Evolutionary conservation across 2,329 filamentous ascomycete species (phyloP).

Genomic region (Pyrenochaeta sp.): DNA sequence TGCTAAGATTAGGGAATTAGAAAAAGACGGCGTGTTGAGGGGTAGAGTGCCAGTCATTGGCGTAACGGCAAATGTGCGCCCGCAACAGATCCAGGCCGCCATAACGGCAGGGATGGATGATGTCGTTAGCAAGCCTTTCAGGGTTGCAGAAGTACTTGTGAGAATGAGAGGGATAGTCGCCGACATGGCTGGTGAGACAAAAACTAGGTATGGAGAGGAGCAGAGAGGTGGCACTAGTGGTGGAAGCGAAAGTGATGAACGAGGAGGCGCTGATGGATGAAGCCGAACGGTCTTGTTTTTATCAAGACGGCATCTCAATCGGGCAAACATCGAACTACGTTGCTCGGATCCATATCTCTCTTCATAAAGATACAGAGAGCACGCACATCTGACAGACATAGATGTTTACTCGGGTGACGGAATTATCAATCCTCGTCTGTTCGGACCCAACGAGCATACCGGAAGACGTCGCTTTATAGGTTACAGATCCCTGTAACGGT

Average conservation of each 20-base stretch:
- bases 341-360: no score
- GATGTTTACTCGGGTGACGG: not conserved
- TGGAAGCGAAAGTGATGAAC: not conserved
- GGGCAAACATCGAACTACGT: not conserved
- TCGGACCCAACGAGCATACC: no score
- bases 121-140: constrained; percentile 81
- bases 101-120: constrained; percentile 48
- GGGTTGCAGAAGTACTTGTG: constrained; percentile 34
- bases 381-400: not conserved
- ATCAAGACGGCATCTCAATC: not conserved
- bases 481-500: no score
- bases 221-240: not conserved
- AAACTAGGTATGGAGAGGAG: no score
- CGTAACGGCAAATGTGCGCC: constrained; percentile 47
- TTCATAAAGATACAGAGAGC: not conserved
- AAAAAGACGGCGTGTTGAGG: constrained; percentile 27
- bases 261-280: not conserved
- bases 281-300: not conserved
- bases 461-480: not conserved
- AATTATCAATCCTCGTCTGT: no score
- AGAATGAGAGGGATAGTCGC: constrained; percentile 30
- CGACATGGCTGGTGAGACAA: not conserved
- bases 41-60: constrained; percentile 42
- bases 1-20: constrained; percentile 34
- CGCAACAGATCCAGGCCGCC: constrained; percentile 39